Evolutionary conservation across 1,139 yeast genomes (phyloP), one percentile per base, ranked within the genome.

Genomic region (Geotrichum klebahnii): DNA sequence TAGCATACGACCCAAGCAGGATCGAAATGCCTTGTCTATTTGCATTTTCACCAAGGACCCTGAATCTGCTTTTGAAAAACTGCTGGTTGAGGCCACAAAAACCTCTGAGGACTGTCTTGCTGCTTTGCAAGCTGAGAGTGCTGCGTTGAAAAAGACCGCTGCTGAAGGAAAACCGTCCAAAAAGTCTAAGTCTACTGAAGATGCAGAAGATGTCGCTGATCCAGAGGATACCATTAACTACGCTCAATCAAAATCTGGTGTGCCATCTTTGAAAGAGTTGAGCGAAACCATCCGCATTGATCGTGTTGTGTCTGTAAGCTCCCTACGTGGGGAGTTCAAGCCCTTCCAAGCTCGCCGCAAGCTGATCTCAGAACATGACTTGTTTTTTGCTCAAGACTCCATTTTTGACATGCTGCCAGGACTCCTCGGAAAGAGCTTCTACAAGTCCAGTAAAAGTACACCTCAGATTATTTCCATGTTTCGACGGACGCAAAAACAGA

Each of bases 381-480:
- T 89, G 55, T 87, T 92, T 66, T 67, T 92, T 46, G 54, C 54
- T 22, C 50, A 92, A 68, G 96, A 89, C 59, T 82, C 84, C 36
- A 75, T 90, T 44, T 74, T 88, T 51, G 81, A 89, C 47, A 74
- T 86, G 55, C 75, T 90, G 71, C 98, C 98, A 49, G 81, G 82
- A 58, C 70, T 84, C 40, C 73, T 92, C 57, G 96, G 97, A 46
- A 87, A 87, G 69, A 74, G 79, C 3, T 92, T 89, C 64, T 85
- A 82, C 67, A 73, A 73, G 54, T 72, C 75, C 51, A 67, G 71
- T 28, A 50, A 47, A 16, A 29, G 42, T n/a, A 42, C 46, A 23
- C 53, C 53, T 17, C 47, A 38, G 39, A 26, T 50, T 29, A 46
- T 46, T 12, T 16, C 44, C 28, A 29, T 45, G 50, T 31, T 38